Base-by-base conservation (phyloP, 129 eudicot genomes). In the Saussurea involucrata region DNA sequence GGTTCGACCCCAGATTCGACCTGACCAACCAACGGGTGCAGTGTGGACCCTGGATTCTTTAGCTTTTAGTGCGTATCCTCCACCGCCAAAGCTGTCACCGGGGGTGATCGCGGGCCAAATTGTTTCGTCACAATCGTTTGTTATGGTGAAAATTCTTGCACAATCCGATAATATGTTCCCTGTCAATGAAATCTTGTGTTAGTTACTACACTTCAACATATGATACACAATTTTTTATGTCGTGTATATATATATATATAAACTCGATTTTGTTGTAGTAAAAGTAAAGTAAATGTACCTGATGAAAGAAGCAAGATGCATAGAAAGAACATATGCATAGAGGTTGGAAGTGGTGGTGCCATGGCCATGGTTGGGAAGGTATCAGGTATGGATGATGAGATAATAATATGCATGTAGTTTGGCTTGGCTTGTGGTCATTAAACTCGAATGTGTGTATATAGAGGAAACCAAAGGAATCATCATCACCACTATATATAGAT, bases 1-100 rank as follows among this genome's bases (percentile, higher is more conserved):
- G 68, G 89, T 89, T 80, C 95, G 80, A 20, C 91, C 95, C 95
- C 95, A 89, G 28, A 89, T 89, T 20, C 95, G 86, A 27, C 95
- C 95, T 1, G 83, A 75, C 95, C 95, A 89, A 0, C 85, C 78
- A 0, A 17, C 17, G 5, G 91, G 89, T n/a, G 89, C 91, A 0
- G 80, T 85, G 40, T 86, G 80, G 1, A 82, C 84, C 55, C 75
- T 40, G 5, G 95, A 84, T 28, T 89, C 84, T 27, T 78, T 72
- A n/a, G 91, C 24, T 63, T 84, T 86, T 64, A 89, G 69, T 4
- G 31, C 76, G 72, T 86, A 86, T 32, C 95, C 95, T 0, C 95
- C 95, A 5, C 83, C 85, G 0, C 82, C 87, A 24, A 89, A 89
- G 87, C 71, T 77, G n/a, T 67, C 89, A 2, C 95, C 95, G 0